phyloP scores from a whole-genome alignment of 495 filamentous ascomycete species.

The Oidiodendron maius region DNA sequence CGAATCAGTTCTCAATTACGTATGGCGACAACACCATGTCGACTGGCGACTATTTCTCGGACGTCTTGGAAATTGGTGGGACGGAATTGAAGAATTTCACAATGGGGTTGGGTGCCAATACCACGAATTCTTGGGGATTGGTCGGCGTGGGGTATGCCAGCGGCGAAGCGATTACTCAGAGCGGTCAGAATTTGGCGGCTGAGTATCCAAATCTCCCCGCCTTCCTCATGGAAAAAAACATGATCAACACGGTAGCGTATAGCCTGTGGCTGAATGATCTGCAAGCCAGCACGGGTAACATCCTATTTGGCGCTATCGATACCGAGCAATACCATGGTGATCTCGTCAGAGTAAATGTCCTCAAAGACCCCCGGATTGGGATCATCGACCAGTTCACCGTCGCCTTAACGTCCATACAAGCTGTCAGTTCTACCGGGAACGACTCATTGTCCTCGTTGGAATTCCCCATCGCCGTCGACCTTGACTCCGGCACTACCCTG shows the following conservation, averaged over 20 bases:
- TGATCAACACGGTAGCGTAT: constrained; percentile 79
- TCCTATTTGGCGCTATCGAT: constrained; percentile 90
- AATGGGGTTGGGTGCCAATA: constrained; percentile 47
- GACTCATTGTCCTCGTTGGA: too few relatives aligned
- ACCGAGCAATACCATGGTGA: constrained; percentile 73
- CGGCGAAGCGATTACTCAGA: constrained; percentile 76
- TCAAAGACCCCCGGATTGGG: constrained; percentile 2
- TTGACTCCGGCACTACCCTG: constrained; percentile 82
- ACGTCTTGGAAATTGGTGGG: constrained; percentile 66
- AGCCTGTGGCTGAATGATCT: constrained; percentile 69
- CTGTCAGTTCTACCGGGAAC: too few relatives aligned
- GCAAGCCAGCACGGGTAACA: constrained; percentile 63
- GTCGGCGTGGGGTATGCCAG: constrained; percentile 62
- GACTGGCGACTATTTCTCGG: constrained; percentile 71
- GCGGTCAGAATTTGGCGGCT: too few relatives aligned
- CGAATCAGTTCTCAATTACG: constrained; percentile 65
- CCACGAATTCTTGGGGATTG: not conserved
- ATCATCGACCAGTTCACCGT: constrained; percentile 44
- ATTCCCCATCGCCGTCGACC: constrained; percentile 57
- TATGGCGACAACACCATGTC: constrained; percentile 68
- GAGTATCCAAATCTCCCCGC: constrained; percentile 75
- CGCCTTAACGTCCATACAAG: constrained; percentile 57
- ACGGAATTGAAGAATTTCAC: constrained; percentile 60
- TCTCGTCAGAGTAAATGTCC: constrained; percentile 65
- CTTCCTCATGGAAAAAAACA: constrained; percentile 57